Base-by-base conservation (phyloP, 2,329 filamentous ascomycete genomes). In the Drechslerella dactyloides region DNA sequence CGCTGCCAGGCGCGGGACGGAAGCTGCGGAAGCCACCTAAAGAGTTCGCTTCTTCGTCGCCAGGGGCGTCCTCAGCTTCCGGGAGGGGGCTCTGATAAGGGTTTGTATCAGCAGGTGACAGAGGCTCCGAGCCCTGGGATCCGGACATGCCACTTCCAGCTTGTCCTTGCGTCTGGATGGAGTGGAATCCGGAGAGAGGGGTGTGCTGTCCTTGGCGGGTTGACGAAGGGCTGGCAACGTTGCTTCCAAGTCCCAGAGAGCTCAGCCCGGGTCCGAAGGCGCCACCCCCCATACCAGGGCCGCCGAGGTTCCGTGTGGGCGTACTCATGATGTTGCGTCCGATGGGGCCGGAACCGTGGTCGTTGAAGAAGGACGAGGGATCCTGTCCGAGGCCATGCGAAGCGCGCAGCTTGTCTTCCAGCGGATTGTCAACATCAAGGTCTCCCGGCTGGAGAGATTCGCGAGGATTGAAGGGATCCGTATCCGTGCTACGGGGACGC, bases 101-200 rank as follows among this genome's bases (percentile, higher is more conserved):
- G 78, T 99, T 99, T 1, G 94, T 97, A 77, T 96, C 91, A 0
- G 93, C 94, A 10, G 94, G 94, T 78, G 93, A 97, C 77, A 91
- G 86, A 0, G 90, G 89, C 68, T 91, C 90, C 74, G 88, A 83
- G n/a, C 83, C 83, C 48, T 75, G 70, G 23, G 74, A 72, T 48
- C 75, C 74, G 21, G 75, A 75, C 53, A 75, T 65, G 17, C 76
- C 76, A 35, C 76, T 77, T 24, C 78, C 79, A 63, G 81, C 80
- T 57, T 82, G 80, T 53, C 81, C 79, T 58, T 82, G 79, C 56
- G 81, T 82, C 24, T 82, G 81, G 10, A 84, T 84, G 15, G 83
- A 84, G 48, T 85, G 83, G 51, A 78, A 77, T n/a, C 77, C 78
- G 24, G 75, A 78, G 55, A 78, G 76, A 4, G 78, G 78, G 54